A percentile compares a stretch with the other conserved stretches of the same genome.
phyloP scores from a whole-genome alignment of 2,329 filamentous ascomycete species.

The Botryotinia calthae region DNA sequence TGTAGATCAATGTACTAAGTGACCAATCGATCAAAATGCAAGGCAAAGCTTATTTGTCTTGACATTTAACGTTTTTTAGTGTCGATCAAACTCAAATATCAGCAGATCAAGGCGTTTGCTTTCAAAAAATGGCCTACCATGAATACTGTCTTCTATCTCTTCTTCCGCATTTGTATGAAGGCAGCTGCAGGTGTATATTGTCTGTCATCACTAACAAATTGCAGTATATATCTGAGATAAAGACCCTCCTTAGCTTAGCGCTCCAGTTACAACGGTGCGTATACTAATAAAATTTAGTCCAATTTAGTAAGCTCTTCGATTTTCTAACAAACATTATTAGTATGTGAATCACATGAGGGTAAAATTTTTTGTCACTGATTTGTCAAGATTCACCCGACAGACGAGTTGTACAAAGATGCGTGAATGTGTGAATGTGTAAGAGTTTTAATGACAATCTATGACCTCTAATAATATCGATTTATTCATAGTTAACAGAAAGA shows the following conservation, averaged over 20 bases:
- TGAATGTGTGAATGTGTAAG: not conserved
- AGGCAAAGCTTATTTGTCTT: not conserved
- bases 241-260: not conserved
- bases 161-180: not conserved
- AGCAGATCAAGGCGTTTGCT: not conserved
- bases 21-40: not conserved
- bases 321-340: not conserved
- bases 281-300: not conserved
- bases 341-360: not conserved
- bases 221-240: too few relatives aligned
- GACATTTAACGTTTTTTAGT: not conserved
- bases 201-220: not conserved
- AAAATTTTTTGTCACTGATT: too few relatives aligned
- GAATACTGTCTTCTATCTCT: fast-evolving
- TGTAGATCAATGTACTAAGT: not conserved
- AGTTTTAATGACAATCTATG: not conserved
- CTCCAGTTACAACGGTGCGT: not conserved
- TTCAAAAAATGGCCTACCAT: not conserved
- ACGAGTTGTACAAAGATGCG: not conserved
- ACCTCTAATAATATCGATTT: not conserved
- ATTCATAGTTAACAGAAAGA: fast-evolving
- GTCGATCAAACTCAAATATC: not conserved
- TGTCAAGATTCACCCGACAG: not conserved
- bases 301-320: not conserved
- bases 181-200: not conserved